These are phyloP conservation scores for Alnus glutinosa DNA, from an alignment of 306 rosid species.

Conservation along the genomic window DNA sequence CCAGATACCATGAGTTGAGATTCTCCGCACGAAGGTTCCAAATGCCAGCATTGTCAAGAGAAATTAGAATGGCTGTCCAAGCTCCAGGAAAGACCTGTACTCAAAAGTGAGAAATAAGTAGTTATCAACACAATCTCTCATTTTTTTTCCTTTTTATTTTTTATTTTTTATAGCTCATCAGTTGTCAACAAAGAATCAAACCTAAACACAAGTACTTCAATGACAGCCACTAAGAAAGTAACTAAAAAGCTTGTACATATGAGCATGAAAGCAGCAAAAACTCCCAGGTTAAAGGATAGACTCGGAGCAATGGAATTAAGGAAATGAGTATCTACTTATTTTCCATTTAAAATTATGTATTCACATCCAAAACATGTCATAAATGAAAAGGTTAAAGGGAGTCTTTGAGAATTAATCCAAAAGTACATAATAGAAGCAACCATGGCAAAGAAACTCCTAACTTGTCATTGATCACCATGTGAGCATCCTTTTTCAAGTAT, in stretches of 20 bases:
- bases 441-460: not conserved
- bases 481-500: not conserved
- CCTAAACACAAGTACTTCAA: not conserved
- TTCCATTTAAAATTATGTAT: not conserved
- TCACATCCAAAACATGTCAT: not conserved
- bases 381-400: not conserved
- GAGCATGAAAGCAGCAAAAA: not conserved
- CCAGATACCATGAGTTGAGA: constrained; percentile 87
- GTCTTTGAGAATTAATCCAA: not conserved
- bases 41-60: constrained; percentile 85
- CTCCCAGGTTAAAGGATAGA: not conserved
- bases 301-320: not conserved
- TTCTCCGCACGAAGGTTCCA: constrained; percentile 93
- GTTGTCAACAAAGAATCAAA: not conserved
- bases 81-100: constrained; percentile 88
- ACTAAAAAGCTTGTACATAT: not conserved
- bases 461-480: not conserved
- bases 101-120: constrained; percentile 19
- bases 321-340: not conserved
- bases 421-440: too few species aligned
- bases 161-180: not conserved
- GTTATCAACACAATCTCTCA: not conserved
- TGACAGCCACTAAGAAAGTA: constrained; percentile 22
- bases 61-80: constrained; percentile 91
- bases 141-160: not conserved